Base-by-base conservation (phyloP, 164 flowering plant genomes). In the Nymphaea colorata region DNA sequence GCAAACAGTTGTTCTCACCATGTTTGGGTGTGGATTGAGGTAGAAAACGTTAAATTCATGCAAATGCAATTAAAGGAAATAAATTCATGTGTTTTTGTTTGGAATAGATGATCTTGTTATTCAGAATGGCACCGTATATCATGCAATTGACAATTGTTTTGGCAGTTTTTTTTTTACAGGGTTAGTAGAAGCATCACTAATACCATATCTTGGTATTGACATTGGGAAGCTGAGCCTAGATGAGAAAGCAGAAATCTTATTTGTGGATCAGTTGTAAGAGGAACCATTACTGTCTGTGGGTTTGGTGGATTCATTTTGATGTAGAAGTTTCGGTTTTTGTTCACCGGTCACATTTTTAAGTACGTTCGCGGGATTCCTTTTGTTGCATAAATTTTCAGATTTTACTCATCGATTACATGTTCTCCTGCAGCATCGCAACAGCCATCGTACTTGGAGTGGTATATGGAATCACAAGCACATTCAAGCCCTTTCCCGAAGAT, bases 131-230 rank as follows among this genome's bases (percentile, higher is more conserved):
- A 25, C 36, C 36, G 36, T 25, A 25, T 25, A 25, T 25, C 36
- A 25, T 25, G 36, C 36, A 25, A 25, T 25, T 25, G 36, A 25
- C 36, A 60, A 16, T 5, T 60, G 6, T 16, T 60, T 60, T 60
- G 36, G 36, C 97, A 94, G 99, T 91, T 94, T 94, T 84, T 82
- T 84, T 79, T 82, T 94, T 87, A 85, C 99, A 94, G 99, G 97
- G 74, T 79, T 88, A 70, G 80, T 86, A 42, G 93, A 81, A 85
- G 55, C 86, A 64, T 82, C 84, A 61, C 84, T 85, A 67, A 41
- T 84, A 66, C 85, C 89, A 4, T 87, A 79, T 75, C 67, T 87
- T 42, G 95, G 95, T 18, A 5, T 94, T 67, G 71, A 77, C 41
- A 70, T 83, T 42, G 81, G 77, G 62, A 89, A 83, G 62, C 75